These are phyloP conservation scores for Pichia sp. DNA, from an alignment of 1,139 yeast genomes.

Conservation along the genomic window DNA sequence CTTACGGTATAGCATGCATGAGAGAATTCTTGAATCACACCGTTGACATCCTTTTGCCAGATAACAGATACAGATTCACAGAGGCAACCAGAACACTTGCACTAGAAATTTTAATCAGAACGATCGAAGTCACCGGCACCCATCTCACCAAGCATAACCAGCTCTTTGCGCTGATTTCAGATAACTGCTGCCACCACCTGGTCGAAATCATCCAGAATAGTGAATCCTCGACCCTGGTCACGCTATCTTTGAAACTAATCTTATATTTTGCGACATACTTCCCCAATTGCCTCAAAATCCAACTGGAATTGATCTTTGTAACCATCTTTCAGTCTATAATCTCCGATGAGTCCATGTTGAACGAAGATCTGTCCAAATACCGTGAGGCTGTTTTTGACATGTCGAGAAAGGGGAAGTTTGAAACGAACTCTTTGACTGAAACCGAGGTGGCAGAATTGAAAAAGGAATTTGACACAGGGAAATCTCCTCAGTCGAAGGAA, in stretches of 20 bases:
- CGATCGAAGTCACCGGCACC: slow-evolving; percentile 77
- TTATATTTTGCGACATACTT: slow-evolving; percentile 60
- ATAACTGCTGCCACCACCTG: slow-evolving; percentile 77
- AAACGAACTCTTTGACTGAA: slow-evolving; percentile 33
- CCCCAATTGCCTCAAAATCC: slow-evolving; percentile 57
- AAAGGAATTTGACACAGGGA: slow-evolving; percentile 34
- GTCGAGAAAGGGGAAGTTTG: slow-evolving; percentile 36
- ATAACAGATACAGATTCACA: slow-evolving; percentile 78
- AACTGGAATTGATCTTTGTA: slow-evolving; percentile 61
- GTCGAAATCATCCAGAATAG: slow-evolving; percentile 72
- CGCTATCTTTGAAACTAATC: slow-evolving; percentile 71
- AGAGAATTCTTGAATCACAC: slow-evolving; percentile 69
- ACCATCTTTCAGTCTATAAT: slow-evolving; percentile 54
- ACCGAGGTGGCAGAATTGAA: slow-evolving; percentile 25
- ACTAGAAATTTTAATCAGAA: slow-evolving; percentile 65
- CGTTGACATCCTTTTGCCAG: slow-evolving; percentile 80
- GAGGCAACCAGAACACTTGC: slow-evolving; percentile 86
- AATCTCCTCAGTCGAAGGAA: slow-evolving; percentile 55
- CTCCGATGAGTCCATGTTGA: slow-evolving; percentile 34
- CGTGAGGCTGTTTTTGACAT: slow-evolving; percentile 29
- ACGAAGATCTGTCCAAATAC: slow-evolving; percentile 25
- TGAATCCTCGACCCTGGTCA: slow-evolving; percentile 62
- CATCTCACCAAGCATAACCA: slow-evolving; percentile 63
- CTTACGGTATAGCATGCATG: slow-evolving; percentile 65
- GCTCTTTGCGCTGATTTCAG: slow-evolving; percentile 64